Evolutionary conservation across 176 grass and related monocot genomes (phyloP), one percentile per base, ranked within the genome.

Genomic region (Sorghum bicolor): DNA sequence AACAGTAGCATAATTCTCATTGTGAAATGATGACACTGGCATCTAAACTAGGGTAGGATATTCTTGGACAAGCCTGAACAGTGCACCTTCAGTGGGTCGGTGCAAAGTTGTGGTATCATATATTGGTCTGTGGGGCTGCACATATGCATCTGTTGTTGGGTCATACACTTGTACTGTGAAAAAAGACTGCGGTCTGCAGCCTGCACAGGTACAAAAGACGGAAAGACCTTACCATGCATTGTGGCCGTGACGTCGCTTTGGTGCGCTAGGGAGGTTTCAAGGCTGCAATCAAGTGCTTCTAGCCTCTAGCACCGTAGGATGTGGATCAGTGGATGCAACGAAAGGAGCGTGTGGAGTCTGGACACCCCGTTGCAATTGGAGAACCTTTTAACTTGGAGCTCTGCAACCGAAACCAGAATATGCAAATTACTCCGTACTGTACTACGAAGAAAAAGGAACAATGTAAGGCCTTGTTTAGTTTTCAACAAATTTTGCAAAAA

Each of bases 181-280:
- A 38, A 38, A 71, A 47, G 20, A 25, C 5, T 45, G 26, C 7
- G 31, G 47, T 58, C 57, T 62, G 58, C 50, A 20, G 16, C 2
- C 36, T 44, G 30, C 50, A n/a, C 50, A 33, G 58, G 75, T 70
- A 78, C 25, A 48, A 48, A 48, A 48, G 45, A 48, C 45, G 15
- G 45, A 53, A 69, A 77, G 47, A 34, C 47, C 74, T 25, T 45
- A 48, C 67, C 29, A n/a, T n/a, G n/a, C n/a, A 76, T 45, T 22
- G 74, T 71, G 70, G 83, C 25, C 4, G 28, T 85, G 19, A 24
- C 77, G 48, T 52, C 33, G 15, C 48, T 8, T 40, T 78, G 62
- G 63, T 43, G 20, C 47, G 29, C 62, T 26, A 80, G 32, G 66
- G 70, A 24, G 4, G 57, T 53, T 81, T 85, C 70, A 88, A 82